Evolutionary conservation across 192 early-diverging fungal genomes (phyloP), one percentile per base, ranked within the genome.

Genomic region (Rhizoclosmatium globosum): DNA sequence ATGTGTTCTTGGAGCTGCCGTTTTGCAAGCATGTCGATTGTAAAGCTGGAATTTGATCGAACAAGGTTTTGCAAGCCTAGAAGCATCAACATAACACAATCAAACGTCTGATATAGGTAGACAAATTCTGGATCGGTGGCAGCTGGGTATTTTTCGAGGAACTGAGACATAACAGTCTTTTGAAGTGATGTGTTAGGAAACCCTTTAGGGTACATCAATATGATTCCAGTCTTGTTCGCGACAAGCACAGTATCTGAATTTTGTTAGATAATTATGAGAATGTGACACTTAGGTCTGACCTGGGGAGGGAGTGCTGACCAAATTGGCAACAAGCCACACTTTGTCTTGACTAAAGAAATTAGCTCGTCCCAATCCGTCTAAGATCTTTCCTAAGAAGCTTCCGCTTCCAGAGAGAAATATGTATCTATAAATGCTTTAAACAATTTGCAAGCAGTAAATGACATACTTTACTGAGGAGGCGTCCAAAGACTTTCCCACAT

Each of bases 41-140:
- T 31, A 19, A 2, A 3, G 38, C 9, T 64, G 2, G 15, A 23
- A 39, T 11, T 9, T 13, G 13, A 45, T 23, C 17, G 6, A 1
- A 46, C 11, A 23, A 68, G 11, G 13, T 2, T 7, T 9, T 46
- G 15, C 13, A 68, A 68, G 39, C 66, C 66, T 43, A 68, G 44
- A 7, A 68, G 44, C 38, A 68, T 68, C 42, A 68, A 0, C 66
- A 68, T 68, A 19, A 68, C 66, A 46, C 66, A 68, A 45, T 68
- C 66, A 2, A 46, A 45, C 17, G 39, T 31, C 2, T 11, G 19
- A 3, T 11, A 19, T 39, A 64, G 17, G n/a, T 38, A 13, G n/a
- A 13, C 19, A 64, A 38, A 19, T 19, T 64, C n/a, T 31, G 39
- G 39, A 64, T 64, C 19, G 39, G 39, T 31, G 39, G 13, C 38